Percentiles rank a stretch among this genome's conserved stretches.
phyloP scores from a whole-genome alignment of 2,329 filamentous ascomycete species.

The Fusarium lyarnte region DNA sequence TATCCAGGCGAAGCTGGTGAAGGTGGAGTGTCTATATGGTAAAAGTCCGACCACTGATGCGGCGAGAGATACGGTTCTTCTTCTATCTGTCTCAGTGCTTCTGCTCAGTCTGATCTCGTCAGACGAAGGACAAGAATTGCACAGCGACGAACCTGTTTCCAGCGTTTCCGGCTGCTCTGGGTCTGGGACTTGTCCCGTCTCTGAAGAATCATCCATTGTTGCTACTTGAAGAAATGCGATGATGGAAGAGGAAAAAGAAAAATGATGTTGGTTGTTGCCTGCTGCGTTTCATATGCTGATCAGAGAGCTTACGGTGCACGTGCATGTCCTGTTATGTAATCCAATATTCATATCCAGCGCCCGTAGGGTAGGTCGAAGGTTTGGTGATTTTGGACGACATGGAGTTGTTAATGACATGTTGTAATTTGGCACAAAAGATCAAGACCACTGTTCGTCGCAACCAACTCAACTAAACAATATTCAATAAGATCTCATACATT shows the following conservation, averaged over 20 bases:
- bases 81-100: not conserved
- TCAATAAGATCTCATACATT: fast-evolving
- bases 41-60: not conserved
- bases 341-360: not conserved
- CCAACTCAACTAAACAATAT: too few relatives aligned
- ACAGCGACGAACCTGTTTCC: not conserved
- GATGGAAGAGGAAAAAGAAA: not conserved
- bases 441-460: too few relatives aligned
- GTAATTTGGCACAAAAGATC: fast-evolving
- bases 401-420: fast-evolving
- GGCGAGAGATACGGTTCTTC: not conserved
- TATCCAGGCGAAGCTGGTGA: not conserved
- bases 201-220: not conserved
- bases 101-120: not conserved
- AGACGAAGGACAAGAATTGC: not conserved
- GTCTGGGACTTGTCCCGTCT: fast-evolving
- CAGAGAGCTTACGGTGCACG: not conserved
- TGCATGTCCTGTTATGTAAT: not conserved
- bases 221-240: not conserved
- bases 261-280: not conserved
- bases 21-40: not conserved
- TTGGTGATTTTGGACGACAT: not conserved
- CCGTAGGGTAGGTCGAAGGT: not conserved
- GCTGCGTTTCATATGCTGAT: not conserved
- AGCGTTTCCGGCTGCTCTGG: not conserved